phyloP scores from a whole-genome alignment of 495 filamentous ascomycete species.

The Penicillium manginii region DNA sequence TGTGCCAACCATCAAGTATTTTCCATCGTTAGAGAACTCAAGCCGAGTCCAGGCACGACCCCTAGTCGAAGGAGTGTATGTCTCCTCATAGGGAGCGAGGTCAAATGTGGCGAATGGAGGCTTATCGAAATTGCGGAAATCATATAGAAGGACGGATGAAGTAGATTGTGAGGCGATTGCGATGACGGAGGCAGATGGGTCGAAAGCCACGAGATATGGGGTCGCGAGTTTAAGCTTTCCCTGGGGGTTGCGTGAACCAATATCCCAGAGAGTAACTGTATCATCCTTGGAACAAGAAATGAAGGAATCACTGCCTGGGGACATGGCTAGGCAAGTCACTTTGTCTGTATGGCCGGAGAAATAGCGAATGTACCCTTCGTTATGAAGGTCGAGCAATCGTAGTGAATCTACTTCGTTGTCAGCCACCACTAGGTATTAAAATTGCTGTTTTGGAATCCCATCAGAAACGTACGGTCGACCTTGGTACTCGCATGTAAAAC shows the following conservation, averaged over 20 bases:
- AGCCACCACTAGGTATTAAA: background rate
- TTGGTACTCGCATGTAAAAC: slow-evolving; percentile 97
- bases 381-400: slow-evolving; percentile 89
- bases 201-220: slow-evolving; percentile 83
- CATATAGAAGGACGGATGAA: slow-evolving; percentile 82
- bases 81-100: slow-evolving; percentile 60
- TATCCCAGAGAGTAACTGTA: slow-evolving; percentile 86
- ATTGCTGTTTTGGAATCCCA: background rate
- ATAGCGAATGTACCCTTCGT: slow-evolving; percentile 93
- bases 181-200: slow-evolving; percentile 86
- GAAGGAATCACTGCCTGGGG: slow-evolving; percentile 77
- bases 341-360: slow-evolving; percentile 83
- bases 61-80: slow-evolving; percentile 53
- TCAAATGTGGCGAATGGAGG: slow-evolving; percentile 87
- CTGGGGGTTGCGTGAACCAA: slow-evolving; percentile 69
- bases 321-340: slow-evolving; percentile 75
- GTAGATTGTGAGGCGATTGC: slow-evolving; percentile 83
- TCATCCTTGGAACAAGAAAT: slow-evolving; percentile 88
- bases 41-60: slow-evolving; percentile 77
- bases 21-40: slow-evolving; percentile 94
- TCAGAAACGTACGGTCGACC: slow-evolving; percentile 60
- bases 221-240: slow-evolving; percentile 76
- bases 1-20: slow-evolving; percentile 79
- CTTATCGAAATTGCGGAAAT: slow-evolving; percentile 90
- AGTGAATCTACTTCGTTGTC: slow-evolving; percentile 64